phyloP scores from a whole-genome alignment of 208 protist species.

The Tritrichomonas foetus region DNA sequence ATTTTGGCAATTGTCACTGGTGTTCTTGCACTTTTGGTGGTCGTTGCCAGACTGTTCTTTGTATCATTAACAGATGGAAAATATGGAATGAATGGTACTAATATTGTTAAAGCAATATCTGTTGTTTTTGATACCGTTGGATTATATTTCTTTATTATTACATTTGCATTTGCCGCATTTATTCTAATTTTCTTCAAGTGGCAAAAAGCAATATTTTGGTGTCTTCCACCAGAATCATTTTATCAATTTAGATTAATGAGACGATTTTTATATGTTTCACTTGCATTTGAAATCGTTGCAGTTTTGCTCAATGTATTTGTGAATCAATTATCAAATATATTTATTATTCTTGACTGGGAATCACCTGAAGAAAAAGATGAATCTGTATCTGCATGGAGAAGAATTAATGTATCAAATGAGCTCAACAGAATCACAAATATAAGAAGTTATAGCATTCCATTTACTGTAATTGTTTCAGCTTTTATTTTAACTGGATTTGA shows the following conservation, averaged over 20 bases:
- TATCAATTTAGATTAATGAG: not conserved
- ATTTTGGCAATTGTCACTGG: too few relatives aligned
- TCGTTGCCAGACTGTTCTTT: too few relatives aligned
- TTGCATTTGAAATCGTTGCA: not conserved
- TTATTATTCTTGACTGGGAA: slow-evolving; percentile 30
- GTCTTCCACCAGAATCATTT: not conserved
- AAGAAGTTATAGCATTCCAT: not conserved
- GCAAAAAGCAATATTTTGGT: not conserved
- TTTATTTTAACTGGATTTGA: not conserved
- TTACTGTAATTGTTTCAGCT: not conserved
- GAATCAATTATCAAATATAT: not conserved
- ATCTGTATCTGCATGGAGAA: not conserved
- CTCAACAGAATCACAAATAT: not conserved
- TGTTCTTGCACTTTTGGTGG: too few relatives aligned
- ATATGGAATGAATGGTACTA: too few relatives aligned
- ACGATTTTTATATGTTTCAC: not conserved
- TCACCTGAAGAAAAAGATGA: not conserved
- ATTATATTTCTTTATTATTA: not conserved
- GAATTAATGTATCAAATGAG: not conserved
- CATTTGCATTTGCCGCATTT: not conserved
- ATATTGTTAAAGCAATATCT: too few relatives aligned
- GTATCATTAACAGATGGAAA: too few relatives aligned
- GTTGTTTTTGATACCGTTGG: not conserved
- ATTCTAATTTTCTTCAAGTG: slow-evolving; percentile 8
- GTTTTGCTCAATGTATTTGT: not conserved